Conservation (phyloP, 148 eudicot species). For the Silene conica region DNA sequence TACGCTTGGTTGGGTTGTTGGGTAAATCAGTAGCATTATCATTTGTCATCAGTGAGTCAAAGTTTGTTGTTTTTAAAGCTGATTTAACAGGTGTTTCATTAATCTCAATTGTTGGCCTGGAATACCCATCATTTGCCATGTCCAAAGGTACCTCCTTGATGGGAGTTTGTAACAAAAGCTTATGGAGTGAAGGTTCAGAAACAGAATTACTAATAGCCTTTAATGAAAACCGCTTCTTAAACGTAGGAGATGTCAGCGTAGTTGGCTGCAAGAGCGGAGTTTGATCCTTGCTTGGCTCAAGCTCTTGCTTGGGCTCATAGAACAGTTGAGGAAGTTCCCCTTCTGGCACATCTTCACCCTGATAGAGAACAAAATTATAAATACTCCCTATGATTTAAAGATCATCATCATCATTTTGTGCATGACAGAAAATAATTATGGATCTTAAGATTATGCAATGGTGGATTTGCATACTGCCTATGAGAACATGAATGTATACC, state of each 20-base stretch:
- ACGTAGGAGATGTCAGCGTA: constrained; percentile 47
- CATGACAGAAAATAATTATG: too few species aligned
- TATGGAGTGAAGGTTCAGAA: constrained; percentile 8
- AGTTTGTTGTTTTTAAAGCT: constrained; percentile 37
- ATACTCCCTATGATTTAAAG: neutral
- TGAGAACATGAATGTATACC: constrained; percentile 28
- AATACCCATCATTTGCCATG: neutral
- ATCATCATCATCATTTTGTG: neutral
- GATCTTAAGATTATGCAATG: too few species aligned
- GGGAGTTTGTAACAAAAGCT: constrained; percentile 36
- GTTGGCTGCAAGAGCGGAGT: constrained; percentile 25
- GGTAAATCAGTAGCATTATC: constrained; percentile 35
- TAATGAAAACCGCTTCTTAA: constrained; percentile 45
- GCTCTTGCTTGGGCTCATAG: constrained; percentile 30
- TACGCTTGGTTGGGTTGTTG: constrained; percentile 35
- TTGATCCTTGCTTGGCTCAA: constrained; percentile 13
- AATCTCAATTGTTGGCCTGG: neutral
- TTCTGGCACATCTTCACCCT: constrained; percentile 67
- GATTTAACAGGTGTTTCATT: neutral
- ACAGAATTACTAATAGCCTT: constrained; percentile 5
- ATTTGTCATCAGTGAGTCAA: constrained; percentile 35
- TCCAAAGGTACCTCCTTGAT: constrained; percentile 15
- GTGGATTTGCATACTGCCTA: too few species aligned
- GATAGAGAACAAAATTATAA: constrained; percentile 11
- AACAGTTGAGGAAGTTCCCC: constrained; percentile 54